Conservation (phyloP, 1,139 yeast genomes). For the Yamadazyma spencermartinsiae region DNA sequence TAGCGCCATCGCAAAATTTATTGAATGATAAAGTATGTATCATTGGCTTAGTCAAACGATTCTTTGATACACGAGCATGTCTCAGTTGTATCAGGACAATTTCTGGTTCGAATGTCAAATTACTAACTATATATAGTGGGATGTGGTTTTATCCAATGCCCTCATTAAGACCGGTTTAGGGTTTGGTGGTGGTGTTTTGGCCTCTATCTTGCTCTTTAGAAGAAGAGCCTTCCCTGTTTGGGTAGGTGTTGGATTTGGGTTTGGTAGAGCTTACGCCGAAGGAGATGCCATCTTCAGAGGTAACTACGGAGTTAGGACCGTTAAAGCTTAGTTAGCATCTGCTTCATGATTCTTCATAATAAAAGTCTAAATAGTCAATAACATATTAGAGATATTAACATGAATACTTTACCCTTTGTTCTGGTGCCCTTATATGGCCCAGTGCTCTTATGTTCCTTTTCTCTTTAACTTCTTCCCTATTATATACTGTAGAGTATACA, state of each 20-base stretch:
- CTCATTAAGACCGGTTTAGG: conserved; percentile 97
- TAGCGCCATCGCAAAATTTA: conserved; percentile 64
- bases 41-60: not conserved
- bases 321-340: conserved; percentile 66
- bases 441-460: too few species aligned
- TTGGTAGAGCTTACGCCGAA: conserved; percentile 96
- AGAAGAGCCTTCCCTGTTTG: conserved; percentile 97
- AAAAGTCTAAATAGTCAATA: not conserved
- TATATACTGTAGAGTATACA: too few species aligned
- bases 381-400: not conserved
- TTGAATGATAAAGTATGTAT: conserved; percentile 61
- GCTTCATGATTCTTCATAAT: too few species aligned
- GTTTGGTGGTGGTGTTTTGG: conserved; percentile 92
- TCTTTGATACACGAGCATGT: too few species aligned
- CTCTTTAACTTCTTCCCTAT: too few species aligned
- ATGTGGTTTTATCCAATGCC: conserved; percentile 90
- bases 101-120: not conserved
- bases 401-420: not conserved
- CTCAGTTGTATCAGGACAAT: too few species aligned
- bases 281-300: conserved; percentile 96
- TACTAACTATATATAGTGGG: conserved; percentile 60
- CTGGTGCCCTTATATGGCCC: not conserved
- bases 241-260: conserved; percentile 94
- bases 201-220: conserved; percentile 86
- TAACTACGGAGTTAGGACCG: conserved; percentile 68